Conservation (phyloP, 352 stramenopile genomes). For the Pythium insidiosum region DNA sequence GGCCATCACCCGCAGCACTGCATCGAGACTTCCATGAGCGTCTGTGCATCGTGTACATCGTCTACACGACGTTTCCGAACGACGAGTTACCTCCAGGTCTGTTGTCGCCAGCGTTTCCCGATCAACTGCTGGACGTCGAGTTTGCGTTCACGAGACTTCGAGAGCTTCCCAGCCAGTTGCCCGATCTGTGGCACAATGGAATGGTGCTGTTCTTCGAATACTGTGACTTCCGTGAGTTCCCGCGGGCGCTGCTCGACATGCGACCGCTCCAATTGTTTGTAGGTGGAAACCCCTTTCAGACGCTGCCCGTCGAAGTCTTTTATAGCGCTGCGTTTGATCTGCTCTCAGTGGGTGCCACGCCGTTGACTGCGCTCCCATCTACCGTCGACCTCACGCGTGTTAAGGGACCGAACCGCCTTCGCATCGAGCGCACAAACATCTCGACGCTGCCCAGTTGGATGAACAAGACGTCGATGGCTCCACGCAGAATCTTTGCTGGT, state of each 20-base stretch:
- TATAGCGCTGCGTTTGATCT: neutral
- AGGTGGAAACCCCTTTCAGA: neutral
- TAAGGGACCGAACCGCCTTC: neutral
- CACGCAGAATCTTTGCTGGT: no score
- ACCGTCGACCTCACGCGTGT: no score
- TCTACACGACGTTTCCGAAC: constrained; percentile 5
- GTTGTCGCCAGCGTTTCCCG: neutral
- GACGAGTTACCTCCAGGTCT: constrained; percentile 1
- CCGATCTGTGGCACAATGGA: constrained; percentile 2
- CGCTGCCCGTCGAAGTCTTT: neutral
- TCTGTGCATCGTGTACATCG: constrained; percentile 1
- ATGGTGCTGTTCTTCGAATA: constrained; percentile 4
- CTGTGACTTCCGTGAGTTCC: constrained; percentile 1
- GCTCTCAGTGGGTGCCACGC: no score
- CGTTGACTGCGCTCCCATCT: no score
- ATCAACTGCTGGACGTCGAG: constrained; percentile 2
- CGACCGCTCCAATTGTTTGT: neutral
- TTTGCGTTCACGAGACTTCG: constrained; percentile 4
- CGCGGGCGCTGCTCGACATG: neutral
- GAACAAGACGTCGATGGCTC: constrained; percentile 5
- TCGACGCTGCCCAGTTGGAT: constrained; percentile 7
- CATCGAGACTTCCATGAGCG: neutral
- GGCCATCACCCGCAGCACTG: constrained; percentile 3
- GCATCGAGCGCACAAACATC: constrained; percentile 1
- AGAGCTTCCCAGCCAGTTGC: constrained; percentile 1